phyloP scores from a whole-genome alignment of 495 filamentous ascomycete species.

The Hypomontagnella submonticulosa region DNA sequence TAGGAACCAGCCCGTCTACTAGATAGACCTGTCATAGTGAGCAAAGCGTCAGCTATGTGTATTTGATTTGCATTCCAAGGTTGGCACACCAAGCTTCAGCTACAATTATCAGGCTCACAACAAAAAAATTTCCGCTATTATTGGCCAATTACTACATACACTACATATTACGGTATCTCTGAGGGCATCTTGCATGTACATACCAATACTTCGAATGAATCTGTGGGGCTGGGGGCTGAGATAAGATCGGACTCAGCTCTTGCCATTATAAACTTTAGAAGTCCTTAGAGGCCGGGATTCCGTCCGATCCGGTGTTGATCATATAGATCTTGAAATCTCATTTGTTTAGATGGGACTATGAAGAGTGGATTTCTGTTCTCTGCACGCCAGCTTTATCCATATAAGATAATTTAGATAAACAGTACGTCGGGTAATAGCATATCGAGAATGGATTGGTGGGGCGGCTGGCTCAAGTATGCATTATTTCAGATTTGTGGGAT shows the following conservation, averaged over 20 bases:
- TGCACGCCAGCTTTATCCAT: too few species aligned
- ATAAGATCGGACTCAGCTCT: not conserved
- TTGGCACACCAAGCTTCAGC: too few species aligned
- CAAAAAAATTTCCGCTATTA: too few species aligned
- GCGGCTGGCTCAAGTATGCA: constrained; percentile 3
- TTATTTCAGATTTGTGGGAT: constrained; percentile 21
- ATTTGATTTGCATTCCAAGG: too few species aligned
- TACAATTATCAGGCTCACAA: too few species aligned
- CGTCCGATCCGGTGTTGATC: not conserved
- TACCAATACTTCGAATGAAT: constrained; percentile 4
- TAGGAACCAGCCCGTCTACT: too few species aligned
- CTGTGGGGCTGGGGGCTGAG: not conserved
- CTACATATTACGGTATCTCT: too few species aligned
- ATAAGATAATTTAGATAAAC: too few species aligned
- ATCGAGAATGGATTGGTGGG: constrained; percentile 19
- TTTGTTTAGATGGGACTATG: not conserved
- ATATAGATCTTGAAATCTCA: not conserved
- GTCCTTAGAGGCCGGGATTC: constrained; percentile 6
- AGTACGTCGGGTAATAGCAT: constrained; percentile 16
- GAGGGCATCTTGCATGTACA: too few species aligned
- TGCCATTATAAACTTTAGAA: not conserved
- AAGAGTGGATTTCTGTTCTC: not conserved
- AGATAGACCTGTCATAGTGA: too few species aligned
- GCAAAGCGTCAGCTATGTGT: too few species aligned
- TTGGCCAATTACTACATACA: too few species aligned